Percentiles rank a stretch among this genome's conserved stretches.
phyloP scores from a whole-genome alignment of 1,284 basidiomycete species.

The Schizopora paradoxa region DNA sequence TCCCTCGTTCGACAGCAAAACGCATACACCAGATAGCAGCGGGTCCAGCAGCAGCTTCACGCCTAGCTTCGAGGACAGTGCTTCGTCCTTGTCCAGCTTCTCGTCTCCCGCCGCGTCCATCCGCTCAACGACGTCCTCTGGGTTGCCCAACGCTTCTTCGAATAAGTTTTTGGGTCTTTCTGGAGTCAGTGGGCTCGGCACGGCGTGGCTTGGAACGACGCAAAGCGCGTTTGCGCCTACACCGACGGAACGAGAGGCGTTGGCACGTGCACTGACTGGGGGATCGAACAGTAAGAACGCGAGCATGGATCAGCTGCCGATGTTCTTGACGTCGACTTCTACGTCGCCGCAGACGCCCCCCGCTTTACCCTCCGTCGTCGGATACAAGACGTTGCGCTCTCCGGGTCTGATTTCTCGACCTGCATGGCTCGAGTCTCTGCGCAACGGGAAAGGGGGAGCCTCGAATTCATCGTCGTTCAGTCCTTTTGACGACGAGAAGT shows the following conservation, averaged over 20 bases:
- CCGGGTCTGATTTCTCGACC: too few species aligned
- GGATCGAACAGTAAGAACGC: constrained; percentile 12
- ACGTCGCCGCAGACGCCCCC: constrained; percentile 10
- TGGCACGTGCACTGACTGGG: constrained; percentile 19
- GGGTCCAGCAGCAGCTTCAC: too few species aligned
- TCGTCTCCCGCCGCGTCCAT: constrained; percentile 4
- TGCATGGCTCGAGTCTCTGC: not conserved
- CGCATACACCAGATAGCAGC: too few species aligned
- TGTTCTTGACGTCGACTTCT: not conserved
- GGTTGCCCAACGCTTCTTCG: too few species aligned
- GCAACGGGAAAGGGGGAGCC: not conserved
- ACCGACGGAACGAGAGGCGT: constrained; percentile 27
- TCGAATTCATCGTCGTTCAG: too few species aligned
- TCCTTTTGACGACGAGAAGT: constrained; percentile 10
- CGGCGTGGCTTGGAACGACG: constrained; percentile 18
- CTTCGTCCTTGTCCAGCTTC: constrained; percentile 3
- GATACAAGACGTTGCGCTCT: too few species aligned
- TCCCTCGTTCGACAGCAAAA: too few species aligned
- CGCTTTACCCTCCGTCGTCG: not conserved
- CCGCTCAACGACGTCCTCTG: not conserved
- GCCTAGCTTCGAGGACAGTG: not conserved
- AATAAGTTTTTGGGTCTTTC: not conserved
- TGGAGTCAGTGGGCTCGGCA: constrained; percentile 6
- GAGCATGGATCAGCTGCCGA: constrained; percentile 13
- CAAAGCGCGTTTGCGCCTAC: constrained; percentile 28